phyloP scores from a whole-genome alignment of 139 green algal species.

The Haematococcus sp. region DNA sequence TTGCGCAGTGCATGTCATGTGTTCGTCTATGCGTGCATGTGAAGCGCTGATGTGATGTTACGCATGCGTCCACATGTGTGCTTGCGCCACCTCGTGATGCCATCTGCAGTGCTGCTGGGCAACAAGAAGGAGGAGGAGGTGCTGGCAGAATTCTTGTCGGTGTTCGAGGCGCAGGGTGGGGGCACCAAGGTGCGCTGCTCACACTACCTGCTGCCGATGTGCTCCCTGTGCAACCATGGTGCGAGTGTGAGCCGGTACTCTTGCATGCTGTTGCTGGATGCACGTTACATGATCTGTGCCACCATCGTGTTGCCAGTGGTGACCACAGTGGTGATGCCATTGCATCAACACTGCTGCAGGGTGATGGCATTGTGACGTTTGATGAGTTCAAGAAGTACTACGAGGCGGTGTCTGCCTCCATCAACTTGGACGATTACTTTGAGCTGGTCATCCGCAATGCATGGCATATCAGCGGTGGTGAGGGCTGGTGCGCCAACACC shows the following conservation, averaged over 20 bases:
- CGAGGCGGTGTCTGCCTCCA: slow-evolving; percentile 28
- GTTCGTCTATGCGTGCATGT: too few species aligned
- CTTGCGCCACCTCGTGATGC: too few species aligned
- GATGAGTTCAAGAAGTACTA: slow-evolving; percentile 44
- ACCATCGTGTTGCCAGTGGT: too few species aligned
- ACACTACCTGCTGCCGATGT: too few species aligned
- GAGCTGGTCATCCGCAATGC: slow-evolving; percentile 37
- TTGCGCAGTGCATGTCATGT: too few species aligned
- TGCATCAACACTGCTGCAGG: neutral
- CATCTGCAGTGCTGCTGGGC: slow-evolving; percentile 28
- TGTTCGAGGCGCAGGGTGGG: slow-evolving; percentile 43
- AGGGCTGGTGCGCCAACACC: slow-evolving; percentile 54
- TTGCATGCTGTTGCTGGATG: too few species aligned
- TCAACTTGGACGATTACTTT: slow-evolving; percentile 63
- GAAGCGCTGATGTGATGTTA: too few species aligned
- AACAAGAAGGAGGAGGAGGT: slow-evolving; percentile 39
- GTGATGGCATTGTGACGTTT: slow-evolving; percentile 41
- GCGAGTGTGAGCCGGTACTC: too few species aligned
- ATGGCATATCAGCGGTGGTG: slow-evolving; percentile 45
- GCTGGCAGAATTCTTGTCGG: slow-evolving; percentile 44
- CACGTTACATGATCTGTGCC: too few species aligned
- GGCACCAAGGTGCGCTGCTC: slow-evolving; percentile 15
- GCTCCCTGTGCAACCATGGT: too few species aligned
- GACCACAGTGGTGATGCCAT: too few species aligned
- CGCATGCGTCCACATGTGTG: too few species aligned